Conservation (phyloP, 345 rosid genomes). For the Melastoma malabathricum region DNA sequence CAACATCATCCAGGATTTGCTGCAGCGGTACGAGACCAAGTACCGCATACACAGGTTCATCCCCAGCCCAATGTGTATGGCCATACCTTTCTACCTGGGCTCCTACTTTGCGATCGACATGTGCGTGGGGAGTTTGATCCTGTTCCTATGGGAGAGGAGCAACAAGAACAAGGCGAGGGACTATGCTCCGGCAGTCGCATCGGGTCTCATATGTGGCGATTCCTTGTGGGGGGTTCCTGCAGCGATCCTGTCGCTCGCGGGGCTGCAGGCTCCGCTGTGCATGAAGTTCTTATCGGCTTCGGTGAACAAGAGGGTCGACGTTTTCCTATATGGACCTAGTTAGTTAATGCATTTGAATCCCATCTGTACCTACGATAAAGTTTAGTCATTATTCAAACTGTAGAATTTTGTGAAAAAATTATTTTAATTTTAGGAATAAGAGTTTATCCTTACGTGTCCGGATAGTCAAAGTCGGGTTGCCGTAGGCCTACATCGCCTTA, state of each 20-base stretch:
- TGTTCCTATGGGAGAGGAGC: conserved; percentile 51
- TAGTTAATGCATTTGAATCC: no score
- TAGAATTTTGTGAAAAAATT: no score
- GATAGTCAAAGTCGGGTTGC: no score
- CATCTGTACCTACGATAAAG: no score
- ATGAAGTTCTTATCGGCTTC: conserved; percentile 63
- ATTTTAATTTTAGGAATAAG: no score
- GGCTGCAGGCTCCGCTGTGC: conserved; percentile 62
- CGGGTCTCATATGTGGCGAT: conserved; percentile 80
- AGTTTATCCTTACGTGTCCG: no score
- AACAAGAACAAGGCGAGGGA: conserved; percentile 56
- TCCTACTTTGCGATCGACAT: conserved; percentile 72
- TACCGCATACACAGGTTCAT: conserved; percentile 24
- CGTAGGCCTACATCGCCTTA: no score
- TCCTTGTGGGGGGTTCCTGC: conserved; percentile 64
- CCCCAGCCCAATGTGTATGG: conserved; percentile 86
- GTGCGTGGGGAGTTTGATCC: conserved; percentile 68
- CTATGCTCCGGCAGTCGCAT: conserved; percentile 67
- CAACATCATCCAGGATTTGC: conserved; percentile 34
- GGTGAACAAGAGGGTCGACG: conserved; percentile 35
- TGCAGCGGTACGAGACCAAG: conserved; percentile 11
- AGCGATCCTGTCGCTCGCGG: conserved; percentile 50
- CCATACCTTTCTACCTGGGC: conserved; percentile 74
- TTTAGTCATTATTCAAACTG: no score
- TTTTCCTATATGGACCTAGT: conserved; percentile 13